Evolutionary conservation across 75 land plant genomes (phyloP).

Genomic region (Azolla pinnata): DNA sequence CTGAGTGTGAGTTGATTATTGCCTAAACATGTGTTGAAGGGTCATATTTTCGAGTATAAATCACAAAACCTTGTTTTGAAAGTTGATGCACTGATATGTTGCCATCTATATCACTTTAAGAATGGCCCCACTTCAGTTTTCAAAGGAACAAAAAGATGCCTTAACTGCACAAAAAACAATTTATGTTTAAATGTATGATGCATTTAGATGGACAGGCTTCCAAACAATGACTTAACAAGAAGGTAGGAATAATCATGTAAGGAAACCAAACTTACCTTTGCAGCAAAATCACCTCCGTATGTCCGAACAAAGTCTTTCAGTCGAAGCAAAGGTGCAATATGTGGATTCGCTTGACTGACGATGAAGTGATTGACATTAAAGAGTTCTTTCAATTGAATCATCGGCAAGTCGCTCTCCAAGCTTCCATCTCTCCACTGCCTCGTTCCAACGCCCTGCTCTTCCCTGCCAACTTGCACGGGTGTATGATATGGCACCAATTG

Average conservation of each 20-base stretch:
- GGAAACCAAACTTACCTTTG: conserved; percentile 50
- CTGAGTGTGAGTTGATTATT: no score
- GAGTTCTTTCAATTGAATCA: conserved; percentile 93
- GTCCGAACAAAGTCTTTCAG: conserved; percentile 79
- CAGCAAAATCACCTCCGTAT: conserved; percentile 96
- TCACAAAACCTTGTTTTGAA: no score
- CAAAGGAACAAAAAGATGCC: no score
- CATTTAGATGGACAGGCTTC: background rate
- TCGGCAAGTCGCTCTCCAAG: conserved; percentile 93
- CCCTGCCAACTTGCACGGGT: conserved; percentile 74
- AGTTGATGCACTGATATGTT: no score
- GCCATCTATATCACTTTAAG: no score
- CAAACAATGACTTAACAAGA: background rate
- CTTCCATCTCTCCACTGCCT: conserved; percentile 99
- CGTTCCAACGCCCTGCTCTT: conserved; percentile 37
- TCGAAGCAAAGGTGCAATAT: conserved; percentile 81
- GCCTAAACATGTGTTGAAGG: no score
- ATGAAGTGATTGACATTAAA: conserved; percentile 99
- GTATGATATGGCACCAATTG: conserved; percentile 92
- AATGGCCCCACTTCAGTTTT: no score
- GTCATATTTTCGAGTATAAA: no score
- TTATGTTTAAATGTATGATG: background rate
- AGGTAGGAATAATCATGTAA: background rate
- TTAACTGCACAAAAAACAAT: no score
- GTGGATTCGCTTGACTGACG: conserved; percentile 99